These are phyloP conservation scores for Strigomonas culicis DNA, from an alignment of 208 protist genomes.

Conservation along the genomic window DNA sequence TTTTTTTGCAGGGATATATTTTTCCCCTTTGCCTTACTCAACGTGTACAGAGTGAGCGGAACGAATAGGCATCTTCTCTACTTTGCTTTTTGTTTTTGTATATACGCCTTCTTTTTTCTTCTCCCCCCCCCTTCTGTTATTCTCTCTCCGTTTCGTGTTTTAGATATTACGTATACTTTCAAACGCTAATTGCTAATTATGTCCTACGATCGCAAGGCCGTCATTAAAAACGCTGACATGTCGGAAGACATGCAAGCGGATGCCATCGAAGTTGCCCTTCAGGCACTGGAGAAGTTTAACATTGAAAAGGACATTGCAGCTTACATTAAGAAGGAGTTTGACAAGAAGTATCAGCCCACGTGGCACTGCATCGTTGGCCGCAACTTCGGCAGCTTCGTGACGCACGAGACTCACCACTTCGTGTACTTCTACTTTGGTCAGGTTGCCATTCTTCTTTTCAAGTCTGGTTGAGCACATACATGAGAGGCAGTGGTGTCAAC, in stretches of 20 bases:
- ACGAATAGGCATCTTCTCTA: no score
- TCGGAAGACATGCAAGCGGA: slow-evolving; percentile 97
- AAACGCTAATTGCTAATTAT: slow-evolving; percentile 22
- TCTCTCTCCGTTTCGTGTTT: not conserved
- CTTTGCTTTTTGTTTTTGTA: no score
- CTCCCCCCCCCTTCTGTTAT: slow-evolving; percentile 1
- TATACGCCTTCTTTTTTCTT: slow-evolving; percentile 8
- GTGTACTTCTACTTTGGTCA: slow-evolving; percentile 99
- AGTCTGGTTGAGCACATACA: slow-evolving; percentile 84
- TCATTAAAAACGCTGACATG: slow-evolving; percentile 97
- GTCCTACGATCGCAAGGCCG: slow-evolving; percentile 82
- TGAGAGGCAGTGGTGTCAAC: no score
- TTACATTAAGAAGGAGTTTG: slow-evolving; percentile 99
- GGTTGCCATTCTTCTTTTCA: slow-evolving; percentile 99
- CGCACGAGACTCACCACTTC: slow-evolving; percentile 99
- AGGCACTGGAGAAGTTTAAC: slow-evolving; percentile 99
- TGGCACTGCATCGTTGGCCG: slow-evolving; percentile 99
- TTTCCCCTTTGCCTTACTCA: not conserved
- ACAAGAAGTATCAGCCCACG: slow-evolving; percentile 99
- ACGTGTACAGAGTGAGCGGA: no score
- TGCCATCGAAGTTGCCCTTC: slow-evolving; percentile 96
- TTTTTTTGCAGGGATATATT: not conserved
- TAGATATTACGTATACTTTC: not conserved
- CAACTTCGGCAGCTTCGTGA: slow-evolving; percentile 99
- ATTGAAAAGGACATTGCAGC: slow-evolving; percentile 99